Percentiles rank a stretch among this genome's conserved stretches.
phyloP scores from a whole-genome alignment of 2,329 filamentous ascomycete genomes.

The Cryphonectria carpinicola region DNA sequence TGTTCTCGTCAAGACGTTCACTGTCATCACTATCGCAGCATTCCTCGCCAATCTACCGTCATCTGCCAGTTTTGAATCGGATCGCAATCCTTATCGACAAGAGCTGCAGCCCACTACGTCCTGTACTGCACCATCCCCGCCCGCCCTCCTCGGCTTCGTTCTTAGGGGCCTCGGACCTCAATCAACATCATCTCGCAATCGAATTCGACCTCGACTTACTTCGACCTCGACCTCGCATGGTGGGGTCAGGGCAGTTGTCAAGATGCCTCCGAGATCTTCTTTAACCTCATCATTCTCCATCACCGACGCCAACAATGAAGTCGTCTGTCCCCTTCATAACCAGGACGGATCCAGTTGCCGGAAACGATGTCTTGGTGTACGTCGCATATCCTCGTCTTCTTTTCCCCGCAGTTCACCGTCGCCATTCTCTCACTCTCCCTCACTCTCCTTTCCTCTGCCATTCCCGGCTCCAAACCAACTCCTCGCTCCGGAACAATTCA shows the following conservation, averaged over 20 bases:
- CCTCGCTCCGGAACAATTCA: neutral
- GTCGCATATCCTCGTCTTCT: slow-evolving; percentile 39
- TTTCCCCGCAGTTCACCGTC: slow-evolving; percentile 4
- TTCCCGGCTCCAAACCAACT: neutral
- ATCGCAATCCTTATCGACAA: slow-evolving; percentile 35
- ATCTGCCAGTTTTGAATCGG: slow-evolving; percentile 15
- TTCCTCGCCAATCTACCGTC: slow-evolving; percentile 18
- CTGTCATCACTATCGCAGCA: neutral
- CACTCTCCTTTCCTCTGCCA: neutral
- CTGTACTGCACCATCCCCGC: neutral
- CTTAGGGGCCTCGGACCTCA: slow-evolving; percentile 26
- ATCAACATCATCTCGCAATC: neutral
- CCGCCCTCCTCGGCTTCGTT: slow-evolving; percentile 19
- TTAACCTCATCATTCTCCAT: slow-evolving; percentile 91
- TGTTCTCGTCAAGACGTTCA: slow-evolving; percentile 4
- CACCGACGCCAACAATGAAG: slow-evolving; percentile 90
- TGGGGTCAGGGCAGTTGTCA: slow-evolving; percentile 49
- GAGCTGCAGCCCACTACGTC: slow-evolving; percentile 30
- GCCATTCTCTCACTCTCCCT: neutral
- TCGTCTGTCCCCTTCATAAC: slow-evolving; percentile 93
- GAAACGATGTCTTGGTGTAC: slow-evolving; percentile 97
- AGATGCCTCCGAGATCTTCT: slow-evolving; percentile 87
- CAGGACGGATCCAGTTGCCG: slow-evolving; percentile 96
- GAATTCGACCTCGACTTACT: slow-evolving; percentile 35
- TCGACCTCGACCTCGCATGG: slow-evolving; percentile 49